Evolutionary conservation across 2,329 filamentous ascomycete species (phyloP), one percentile per base, ranked within the genome.

Genomic region (Pyricularia grisea): DNA sequence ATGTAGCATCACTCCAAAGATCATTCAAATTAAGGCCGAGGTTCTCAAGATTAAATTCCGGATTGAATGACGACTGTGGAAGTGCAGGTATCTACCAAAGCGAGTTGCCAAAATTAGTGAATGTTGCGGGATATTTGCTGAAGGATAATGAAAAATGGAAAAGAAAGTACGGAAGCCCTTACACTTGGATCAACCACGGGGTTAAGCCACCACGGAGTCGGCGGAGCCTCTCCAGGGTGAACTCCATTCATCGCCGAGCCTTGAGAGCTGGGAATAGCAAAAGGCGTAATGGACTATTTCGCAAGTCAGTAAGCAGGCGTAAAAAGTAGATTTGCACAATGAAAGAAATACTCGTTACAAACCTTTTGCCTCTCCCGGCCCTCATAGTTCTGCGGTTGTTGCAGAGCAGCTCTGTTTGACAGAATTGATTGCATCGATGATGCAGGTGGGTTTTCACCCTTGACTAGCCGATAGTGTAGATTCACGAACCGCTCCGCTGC

Each of bases 401-500:
- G 60, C 60, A 63, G 60, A 63, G 30, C 17, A 31, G 27, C 68
- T 58, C 65, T 69, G 30, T 60, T 66, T 20, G 64, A 69, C 4
- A 60, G 28, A 5, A 66, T 20, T 5, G 68, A 66, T 58, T 66
- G 68, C 42, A 69, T 66, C 30, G 68, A 68, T n/a, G 67, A 68
- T 20, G 67, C 67, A 17, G 67, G 67, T 27, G 67, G 67, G 67
- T 65, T 68, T 61, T 68, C 67, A 5, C 67, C 67, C 33, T 68
- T 68, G 67, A 68, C 67, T 30, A 88, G 79, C 72, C 83, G 84
- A 73, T 85, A 86, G 75, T 88, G 85, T 33, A 88, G 77, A 69
- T 82, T 83, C 72, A 88, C 83, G 72, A 88, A 88, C 23, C 85
- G 79, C 76, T 88, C 85, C 1, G 86, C 85, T 3, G 85, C 85